These are phyloP conservation scores for Cetraspora pellucida DNA, from an alignment of 192 early-diverging fungal species.

Conservation along the genomic window DNA sequence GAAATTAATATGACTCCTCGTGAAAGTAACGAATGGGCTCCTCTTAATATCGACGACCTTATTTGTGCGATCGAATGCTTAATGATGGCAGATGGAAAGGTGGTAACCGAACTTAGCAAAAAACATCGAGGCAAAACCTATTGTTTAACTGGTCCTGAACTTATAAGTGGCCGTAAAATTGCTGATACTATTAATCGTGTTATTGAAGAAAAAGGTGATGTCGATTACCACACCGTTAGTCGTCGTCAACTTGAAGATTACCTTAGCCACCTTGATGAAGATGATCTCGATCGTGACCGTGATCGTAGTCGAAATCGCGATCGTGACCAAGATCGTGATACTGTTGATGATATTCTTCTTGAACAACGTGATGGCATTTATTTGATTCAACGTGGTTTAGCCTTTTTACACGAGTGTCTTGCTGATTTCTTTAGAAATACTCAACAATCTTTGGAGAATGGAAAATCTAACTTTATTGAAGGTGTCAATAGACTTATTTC, in stretches of 20 bases:
- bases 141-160: background rate
- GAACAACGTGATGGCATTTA: background rate
- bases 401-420: background rate
- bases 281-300: background rate
- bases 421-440: background rate
- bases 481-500: background rate
- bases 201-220: background rate
- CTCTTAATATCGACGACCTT: background rate
- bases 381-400: background rate
- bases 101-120: background rate
- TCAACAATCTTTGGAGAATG: background rate
- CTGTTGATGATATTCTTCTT: background rate
- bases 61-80: background rate
- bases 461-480: background rate
- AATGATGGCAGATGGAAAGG: background rate
- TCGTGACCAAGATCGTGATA: too few relatives aligned
- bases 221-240: background rate
- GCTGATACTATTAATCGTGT: background rate
- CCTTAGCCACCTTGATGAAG: background rate
- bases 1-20: constrained; percentile 4
- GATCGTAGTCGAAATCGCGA: background rate
- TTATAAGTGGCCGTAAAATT: background rate
- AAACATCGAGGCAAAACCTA: background rate
- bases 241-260: background rate
- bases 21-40: background rate